Percentiles rank a stretch among this genome's conserved stretches.
phyloP scores from a whole-genome alignment of 2,329 filamentous ascomycete genomes.

The Fusarium sacchari region DNA sequence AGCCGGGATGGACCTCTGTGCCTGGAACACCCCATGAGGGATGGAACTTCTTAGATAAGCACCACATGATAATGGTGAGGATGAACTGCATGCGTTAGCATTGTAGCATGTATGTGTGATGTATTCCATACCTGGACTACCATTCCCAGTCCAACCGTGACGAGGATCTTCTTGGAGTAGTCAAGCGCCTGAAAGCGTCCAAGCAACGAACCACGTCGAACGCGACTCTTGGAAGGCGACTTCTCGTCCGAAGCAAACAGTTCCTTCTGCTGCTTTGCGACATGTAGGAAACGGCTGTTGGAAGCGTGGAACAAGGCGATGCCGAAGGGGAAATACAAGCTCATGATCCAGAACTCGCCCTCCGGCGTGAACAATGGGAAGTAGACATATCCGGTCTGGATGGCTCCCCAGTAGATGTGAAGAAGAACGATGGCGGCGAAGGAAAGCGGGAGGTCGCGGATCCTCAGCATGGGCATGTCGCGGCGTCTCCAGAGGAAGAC shows the following conservation, averaged over 20 bases:
- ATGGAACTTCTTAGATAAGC: slow-evolving; percentile 74
- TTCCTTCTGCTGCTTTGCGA: slow-evolving; percentile 65
- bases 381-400: slow-evolving; percentile 53
- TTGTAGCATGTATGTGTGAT: accelerated
- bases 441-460: slow-evolving; percentile 54
- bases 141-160: slow-evolving; percentile 65
- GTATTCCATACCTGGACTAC: slow-evolving; percentile 59
- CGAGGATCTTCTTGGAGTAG: slow-evolving; percentile 60
- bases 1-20: slow-evolving; percentile 66
- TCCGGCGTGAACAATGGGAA: slow-evolving; percentile 58
- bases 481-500: slow-evolving; percentile 53
- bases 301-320: slow-evolving; percentile 74
- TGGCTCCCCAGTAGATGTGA: slow-evolving; percentile 56
- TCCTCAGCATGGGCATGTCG: slow-evolving; percentile 53
- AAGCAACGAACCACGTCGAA: slow-evolving; percentile 42
- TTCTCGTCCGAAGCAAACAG: slow-evolving; percentile 44
- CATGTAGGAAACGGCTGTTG: slow-evolving; percentile 68
- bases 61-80: slow-evolving; percentile 68
- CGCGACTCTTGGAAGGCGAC: slow-evolving; percentile 7
- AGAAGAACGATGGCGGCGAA: slow-evolving; percentile 53
- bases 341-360: slow-evolving; percentile 74
- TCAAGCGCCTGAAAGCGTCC: slow-evolving; percentile 54
- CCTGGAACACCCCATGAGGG: slow-evolving; percentile 67
- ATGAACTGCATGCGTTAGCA: slow-evolving; percentile 56
- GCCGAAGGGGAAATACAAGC: slow-evolving; percentile 70